Evolutionary conservation across 2,329 filamentous ascomycete genomes (phyloP).

Genomic region (Ophiostoma montium): DNA sequence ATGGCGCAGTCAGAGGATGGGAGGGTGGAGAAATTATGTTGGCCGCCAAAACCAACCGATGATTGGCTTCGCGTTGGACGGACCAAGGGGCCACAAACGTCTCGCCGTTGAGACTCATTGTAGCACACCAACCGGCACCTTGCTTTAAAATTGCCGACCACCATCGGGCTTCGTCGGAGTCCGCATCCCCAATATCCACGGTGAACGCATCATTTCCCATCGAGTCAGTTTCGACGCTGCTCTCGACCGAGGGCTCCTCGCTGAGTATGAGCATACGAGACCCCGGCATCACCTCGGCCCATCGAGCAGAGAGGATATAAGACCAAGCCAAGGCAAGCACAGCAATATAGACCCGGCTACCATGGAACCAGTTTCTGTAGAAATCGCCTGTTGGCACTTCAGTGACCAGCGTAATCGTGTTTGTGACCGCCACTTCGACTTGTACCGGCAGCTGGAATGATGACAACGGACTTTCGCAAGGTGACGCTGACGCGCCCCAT

Average conservation of each 20-base stretch:
- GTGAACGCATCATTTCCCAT: neutral
- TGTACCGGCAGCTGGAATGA: conserved; percentile 5
- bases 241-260: too few species aligned
- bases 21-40: neutral
- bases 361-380: conserved; percentile 3
- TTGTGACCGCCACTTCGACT: conserved; percentile 7
- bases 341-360: conserved; percentile 3
- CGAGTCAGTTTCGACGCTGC: neutral
- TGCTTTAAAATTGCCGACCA: conserved; percentile 8
- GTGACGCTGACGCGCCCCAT: neutral
- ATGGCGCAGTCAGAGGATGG: conserved; percentile 4
- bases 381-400: neutral
- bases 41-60: conserved; percentile 1
- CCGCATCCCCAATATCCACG: conserved; percentile 8
- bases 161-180: conserved; percentile 7
- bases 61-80: conserved; percentile 2
- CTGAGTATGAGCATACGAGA: conserved; percentile 3
- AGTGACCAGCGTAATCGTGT: neutral
- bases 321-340: conserved; percentile 8
- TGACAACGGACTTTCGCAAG: neutral
- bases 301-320: conserved; percentile 8
- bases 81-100: conserved; percentile 14
- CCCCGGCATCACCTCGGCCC: conserved; percentile 6
- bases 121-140: conserved; percentile 12
- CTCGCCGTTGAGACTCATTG: conserved; percentile 5